Evolutionary conservation across 1,284 basidiomycete genomes (phyloP).

Genomic region (Cerioporus squamosus): DNA sequence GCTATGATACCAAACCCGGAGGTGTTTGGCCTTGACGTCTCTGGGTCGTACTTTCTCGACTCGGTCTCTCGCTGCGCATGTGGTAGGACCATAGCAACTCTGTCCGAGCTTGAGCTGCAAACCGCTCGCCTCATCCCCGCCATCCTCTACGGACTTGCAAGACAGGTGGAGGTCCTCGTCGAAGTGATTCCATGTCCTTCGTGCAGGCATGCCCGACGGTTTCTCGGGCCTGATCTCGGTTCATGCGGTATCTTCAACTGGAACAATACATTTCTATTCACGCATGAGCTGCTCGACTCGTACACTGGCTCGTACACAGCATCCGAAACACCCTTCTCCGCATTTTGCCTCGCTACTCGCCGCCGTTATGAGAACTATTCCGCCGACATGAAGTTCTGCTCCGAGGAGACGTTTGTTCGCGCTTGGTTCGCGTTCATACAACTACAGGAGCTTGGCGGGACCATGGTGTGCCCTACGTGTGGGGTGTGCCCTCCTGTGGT

Average conservation of each 20-base stretch:
- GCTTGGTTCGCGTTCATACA: slow-evolving; percentile 18
- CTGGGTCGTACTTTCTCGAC: slow-evolving; percentile 1
- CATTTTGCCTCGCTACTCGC: slow-evolving; percentile 25
- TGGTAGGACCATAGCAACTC: background rate
- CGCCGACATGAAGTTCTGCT: slow-evolving; percentile 15
- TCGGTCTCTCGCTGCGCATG: slow-evolving; percentile 9
- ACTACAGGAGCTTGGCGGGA: slow-evolving; percentile 4
- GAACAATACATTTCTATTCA: slow-evolving; percentile 34
- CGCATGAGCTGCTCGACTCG: slow-evolving; percentile 36
- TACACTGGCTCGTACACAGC: slow-evolving; percentile 34
- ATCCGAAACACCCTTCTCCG: slow-evolving; percentile 34
- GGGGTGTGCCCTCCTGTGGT: slow-evolving; percentile 23
- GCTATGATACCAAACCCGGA: too few species aligned
- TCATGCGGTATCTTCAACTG: slow-evolving; percentile 33
- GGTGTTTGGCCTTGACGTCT: too few species aligned
- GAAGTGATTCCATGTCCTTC: slow-evolving; percentile 11
- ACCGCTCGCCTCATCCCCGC: background rate
- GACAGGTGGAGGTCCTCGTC: background rate
- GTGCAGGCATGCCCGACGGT: slow-evolving; percentile 13
- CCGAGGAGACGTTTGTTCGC: slow-evolving; percentile 19
- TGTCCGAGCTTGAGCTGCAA: too few species aligned
- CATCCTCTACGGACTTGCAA: slow-evolving; percentile 1
- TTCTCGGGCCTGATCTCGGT: slow-evolving; percentile 34
- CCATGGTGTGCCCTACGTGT: slow-evolving; percentile 20
- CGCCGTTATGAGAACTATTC: slow-evolving; percentile 17